Evolutionary conservation across 2,329 filamentous ascomycete species (phyloP).

Genomic region (Emmonsiellopsis sp.): DNA sequence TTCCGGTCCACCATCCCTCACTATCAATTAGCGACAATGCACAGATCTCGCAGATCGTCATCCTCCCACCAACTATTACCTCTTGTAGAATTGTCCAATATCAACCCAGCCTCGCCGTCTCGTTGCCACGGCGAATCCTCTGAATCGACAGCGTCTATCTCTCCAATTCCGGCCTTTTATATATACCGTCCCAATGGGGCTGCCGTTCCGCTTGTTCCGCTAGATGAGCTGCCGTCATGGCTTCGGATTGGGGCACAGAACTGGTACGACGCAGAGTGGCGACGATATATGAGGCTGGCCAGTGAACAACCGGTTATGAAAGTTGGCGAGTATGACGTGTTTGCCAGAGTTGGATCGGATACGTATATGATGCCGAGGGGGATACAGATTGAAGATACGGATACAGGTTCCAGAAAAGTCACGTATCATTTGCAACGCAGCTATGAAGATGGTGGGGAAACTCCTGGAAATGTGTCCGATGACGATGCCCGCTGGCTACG

Average conservation of each 20-base stretch:
- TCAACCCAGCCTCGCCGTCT: not conserved
- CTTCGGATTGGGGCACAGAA: constrained; percentile 20
- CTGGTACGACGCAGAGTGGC: constrained; percentile 12
- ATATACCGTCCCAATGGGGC: constrained; percentile 26
- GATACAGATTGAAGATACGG: not conserved
- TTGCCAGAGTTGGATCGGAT: not conserved
- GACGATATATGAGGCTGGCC: constrained; percentile 16
- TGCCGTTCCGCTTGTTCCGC: constrained; percentile 30
- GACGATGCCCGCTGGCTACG: too few species aligned
- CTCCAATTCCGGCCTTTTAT: constrained; percentile 29
- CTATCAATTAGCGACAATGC: too few species aligned
- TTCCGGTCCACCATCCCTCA: too few species aligned
- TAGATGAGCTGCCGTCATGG: constrained; percentile 35
- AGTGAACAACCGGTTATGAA: not conserved
- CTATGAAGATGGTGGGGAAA: too few species aligned
- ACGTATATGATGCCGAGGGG: not conserved
- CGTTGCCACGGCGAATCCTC: not conserved
- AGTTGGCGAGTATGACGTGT: constrained; percentile 4
- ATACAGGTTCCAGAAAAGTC: too few species aligned
- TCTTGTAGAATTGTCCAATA: too few species aligned
- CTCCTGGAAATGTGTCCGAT: too few species aligned
- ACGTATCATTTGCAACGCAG: too few species aligned
- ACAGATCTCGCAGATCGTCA: not conserved
- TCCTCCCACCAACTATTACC: not conserved
- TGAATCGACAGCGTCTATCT: not conserved